Conservation (phyloP, 108 stramenopile species). For the Heterococcus sp. region DNA sequence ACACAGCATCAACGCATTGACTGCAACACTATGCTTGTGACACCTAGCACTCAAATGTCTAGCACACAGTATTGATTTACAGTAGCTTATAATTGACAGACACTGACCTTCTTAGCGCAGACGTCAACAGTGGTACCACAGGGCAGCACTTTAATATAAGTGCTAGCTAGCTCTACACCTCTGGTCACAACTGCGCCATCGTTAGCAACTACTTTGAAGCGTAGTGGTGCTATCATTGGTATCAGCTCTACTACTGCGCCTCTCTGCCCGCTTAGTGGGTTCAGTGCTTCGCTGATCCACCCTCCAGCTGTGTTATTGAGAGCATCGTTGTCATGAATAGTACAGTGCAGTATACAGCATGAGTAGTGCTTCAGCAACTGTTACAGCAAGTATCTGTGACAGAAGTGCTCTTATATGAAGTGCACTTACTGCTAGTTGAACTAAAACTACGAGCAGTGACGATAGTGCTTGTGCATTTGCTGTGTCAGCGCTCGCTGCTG, state of each 20-base stretch:
- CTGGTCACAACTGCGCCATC: conserved; percentile 68
- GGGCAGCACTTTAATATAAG: conserved; percentile 60
- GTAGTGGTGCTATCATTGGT: conserved; percentile 65
- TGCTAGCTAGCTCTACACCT: conserved; percentile 69
- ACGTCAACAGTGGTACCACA: conserved; percentile 50
- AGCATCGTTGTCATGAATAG: background rate
- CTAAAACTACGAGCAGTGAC: background rate
- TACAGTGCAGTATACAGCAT: background rate
- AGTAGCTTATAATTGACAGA: no score
- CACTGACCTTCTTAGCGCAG: background rate
- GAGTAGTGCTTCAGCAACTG: background rate
- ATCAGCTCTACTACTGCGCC: conserved; percentile 70
- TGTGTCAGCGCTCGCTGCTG: background rate
- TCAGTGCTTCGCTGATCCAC: conserved; percentile 80
- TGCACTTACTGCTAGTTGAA: background rate
- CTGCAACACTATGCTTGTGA: no score
- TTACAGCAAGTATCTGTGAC: background rate
- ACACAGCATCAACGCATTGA: no score
- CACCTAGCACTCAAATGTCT: no score
- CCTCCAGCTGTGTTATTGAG: conserved; percentile 38
- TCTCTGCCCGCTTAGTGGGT: conserved; percentile 75
- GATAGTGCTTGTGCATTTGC: background rate
- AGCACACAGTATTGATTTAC: no score
- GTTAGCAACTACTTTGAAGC: conserved; percentile 58
- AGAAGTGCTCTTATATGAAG: background rate